phyloP scores from a whole-genome alignment of 2,329 filamentous ascomycete species.

The Ambrosiella xylebori region DNA sequence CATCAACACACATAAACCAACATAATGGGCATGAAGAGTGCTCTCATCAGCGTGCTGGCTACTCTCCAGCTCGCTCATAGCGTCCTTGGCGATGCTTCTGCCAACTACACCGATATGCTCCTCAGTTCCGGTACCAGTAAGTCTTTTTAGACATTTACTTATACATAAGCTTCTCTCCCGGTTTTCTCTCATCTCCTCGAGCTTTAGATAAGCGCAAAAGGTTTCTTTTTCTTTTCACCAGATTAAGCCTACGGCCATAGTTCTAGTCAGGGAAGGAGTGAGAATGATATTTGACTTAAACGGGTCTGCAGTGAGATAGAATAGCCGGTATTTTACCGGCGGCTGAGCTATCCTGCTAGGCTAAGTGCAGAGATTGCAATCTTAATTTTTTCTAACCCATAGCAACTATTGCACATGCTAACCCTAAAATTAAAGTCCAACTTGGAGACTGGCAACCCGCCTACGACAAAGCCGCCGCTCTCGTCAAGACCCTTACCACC shows the following conservation, averaged over 20 bases:
- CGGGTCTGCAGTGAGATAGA: not conserved
- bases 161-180: not conserved
- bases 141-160: not conserved
- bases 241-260: not conserved
- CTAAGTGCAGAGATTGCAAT: too few relatives aligned
- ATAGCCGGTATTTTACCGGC: not conserved
- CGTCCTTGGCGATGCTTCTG: slow-evolving; percentile 13
- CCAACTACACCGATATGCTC: slow-evolving; percentile 15
- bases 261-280: not conserved
- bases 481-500: slow-evolving; percentile 53
- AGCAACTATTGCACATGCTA: not conserved
- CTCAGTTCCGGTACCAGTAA: slow-evolving; percentile 14
- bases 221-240: not conserved
- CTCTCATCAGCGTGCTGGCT: slow-evolving; percentile 8
- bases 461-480: slow-evolving; percentile 48
- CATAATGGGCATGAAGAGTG: slow-evolving; percentile 8
- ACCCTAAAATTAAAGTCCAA: slow-evolving; percentile 12
- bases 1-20: not conserved
- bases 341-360: too few relatives aligned
- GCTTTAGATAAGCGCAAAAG: too few relatives aligned
- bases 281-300: not conserved
- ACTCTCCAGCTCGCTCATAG: slow-evolving; percentile 12
- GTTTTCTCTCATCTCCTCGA: not conserved
- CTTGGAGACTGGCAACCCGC: slow-evolving; percentile 43
- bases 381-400: too few relatives aligned